phyloP scores from a whole-genome alignment of 2,329 filamentous ascomycete species.

The Colletotrichum lindemuthianum region DNA sequence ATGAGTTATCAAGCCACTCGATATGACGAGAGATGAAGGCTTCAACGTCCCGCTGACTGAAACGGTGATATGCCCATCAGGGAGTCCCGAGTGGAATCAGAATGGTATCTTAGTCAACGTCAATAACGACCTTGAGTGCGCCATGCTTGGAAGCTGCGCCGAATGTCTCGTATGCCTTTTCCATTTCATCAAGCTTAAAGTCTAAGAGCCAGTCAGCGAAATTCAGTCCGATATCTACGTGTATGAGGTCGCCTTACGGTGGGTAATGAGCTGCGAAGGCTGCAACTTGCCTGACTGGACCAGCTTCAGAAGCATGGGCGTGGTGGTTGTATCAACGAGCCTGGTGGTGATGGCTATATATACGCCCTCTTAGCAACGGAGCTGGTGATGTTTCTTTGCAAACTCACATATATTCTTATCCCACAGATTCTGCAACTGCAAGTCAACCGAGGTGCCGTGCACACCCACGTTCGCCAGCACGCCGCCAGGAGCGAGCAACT shows the following conservation, averaged over 20 bases:
- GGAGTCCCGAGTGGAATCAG: too few relatives aligned
- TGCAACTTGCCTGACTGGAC: slow-evolving; percentile 53
- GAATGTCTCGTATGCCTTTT: slow-evolving; percentile 56
- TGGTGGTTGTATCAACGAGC: slow-evolving; percentile 58
- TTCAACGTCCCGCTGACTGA: too few relatives aligned
- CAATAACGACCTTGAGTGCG: slow-evolving; percentile 56
- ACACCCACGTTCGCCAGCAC: slow-evolving; percentile 68
- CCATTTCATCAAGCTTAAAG: slow-evolving; percentile 54
- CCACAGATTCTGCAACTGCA: slow-evolving; percentile 66
- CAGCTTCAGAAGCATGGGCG: slow-evolving; percentile 59
- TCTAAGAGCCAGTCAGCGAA: slow-evolving; percentile 37
- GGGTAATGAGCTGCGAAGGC: slow-evolving; percentile 55
- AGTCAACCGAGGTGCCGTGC: slow-evolving; percentile 61
- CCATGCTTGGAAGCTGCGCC: slow-evolving; percentile 51
- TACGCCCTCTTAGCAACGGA: neutral
- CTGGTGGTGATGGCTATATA: slow-evolving; percentile 55
- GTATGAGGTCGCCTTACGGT: slow-evolving; percentile 44
- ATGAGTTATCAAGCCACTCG: too few relatives aligned
- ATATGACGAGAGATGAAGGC: too few relatives aligned
- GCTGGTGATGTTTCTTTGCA: neutral
- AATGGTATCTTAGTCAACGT: slow-evolving; percentile 35
- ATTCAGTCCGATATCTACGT: neutral
- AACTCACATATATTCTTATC: slow-evolving; percentile 60
- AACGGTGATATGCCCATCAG: too few relatives aligned
- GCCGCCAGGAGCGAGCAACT: slow-evolving; percentile 62